Evolutionary conservation across 305 asterid genomes (phyloP), one percentile per base, ranked within the genome.

Genomic region (Fraxinus ornus): DNA sequence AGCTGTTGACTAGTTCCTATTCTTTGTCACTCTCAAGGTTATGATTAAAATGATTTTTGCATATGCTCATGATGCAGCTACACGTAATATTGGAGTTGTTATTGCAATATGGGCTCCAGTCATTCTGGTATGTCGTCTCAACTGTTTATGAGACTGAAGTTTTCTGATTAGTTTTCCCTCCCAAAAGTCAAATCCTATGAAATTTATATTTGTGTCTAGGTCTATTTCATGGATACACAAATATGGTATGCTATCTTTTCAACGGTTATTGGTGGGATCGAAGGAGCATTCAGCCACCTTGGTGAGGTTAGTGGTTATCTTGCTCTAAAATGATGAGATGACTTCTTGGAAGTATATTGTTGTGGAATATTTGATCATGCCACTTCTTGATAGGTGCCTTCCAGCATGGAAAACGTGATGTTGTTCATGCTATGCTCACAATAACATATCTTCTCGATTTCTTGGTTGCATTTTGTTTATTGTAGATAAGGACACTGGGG

Each of bases 201-300:
- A 82, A 84, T 13, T 21, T 47, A 77, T 77, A 21, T 72, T 85
- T 77, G 82, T 75, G 57, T 86, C 57, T 75, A 97, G 99, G 99
- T 97, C 80, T 97, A 94, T 90, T 91, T 91, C 91, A 93, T 90
- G 99, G 99, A 95, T 86, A 86, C 98, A 68, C 99, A 95, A 92
- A 95, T 97, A 86, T 97, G 99, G 98, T 97, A 97, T 87, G 98
- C 98, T 82, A 92, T 97, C 83, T 97, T 88, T 81, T 80, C 95
- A 76, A 97, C 99, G 76, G 80, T 97, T 52, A 86, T 95, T 84
- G 99, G 99, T 83, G 99, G 98, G 81, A 97, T 94, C 81, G 88
- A 91, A 86, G 99, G 98, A 83, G 99, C 98, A 84, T 97, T 97
- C 93, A 95, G 98, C 84, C 99, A 95, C 87, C 97, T 97, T 62